Evolutionary conservation across 345 rosid genomes (phyloP).

Genomic region (Salix koriyanagi): DNA sequence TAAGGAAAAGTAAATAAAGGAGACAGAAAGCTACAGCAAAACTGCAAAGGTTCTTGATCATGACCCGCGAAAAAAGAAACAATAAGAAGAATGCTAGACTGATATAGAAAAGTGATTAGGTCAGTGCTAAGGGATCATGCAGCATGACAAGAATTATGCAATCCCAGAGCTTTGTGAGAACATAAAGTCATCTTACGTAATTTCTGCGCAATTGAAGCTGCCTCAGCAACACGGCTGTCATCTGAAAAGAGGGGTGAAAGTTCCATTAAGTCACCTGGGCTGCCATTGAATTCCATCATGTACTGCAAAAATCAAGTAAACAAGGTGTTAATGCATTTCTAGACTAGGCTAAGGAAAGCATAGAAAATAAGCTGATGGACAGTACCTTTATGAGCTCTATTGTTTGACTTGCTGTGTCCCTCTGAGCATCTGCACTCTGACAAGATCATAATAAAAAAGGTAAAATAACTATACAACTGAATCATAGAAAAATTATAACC

Average conservation of each 20-base stretch:
- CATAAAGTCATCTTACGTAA: constrained; percentile 52
- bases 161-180: not conserved
- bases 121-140: not conserved
- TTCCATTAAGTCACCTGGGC: constrained; percentile 98
- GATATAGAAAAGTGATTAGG: not conserved
- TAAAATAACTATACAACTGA: constrained; percentile 1
- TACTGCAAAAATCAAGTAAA: constrained; percentile 52
- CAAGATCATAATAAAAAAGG: constrained; percentile 12
- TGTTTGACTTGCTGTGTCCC: constrained; percentile 96
- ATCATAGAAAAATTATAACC: not conserved
- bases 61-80: not conserved
- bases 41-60: not conserved
- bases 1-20: not conserved
- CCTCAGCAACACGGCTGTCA: constrained; percentile 98
- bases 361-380: constrained; percentile 12
- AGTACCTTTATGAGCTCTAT: constrained; percentile 94
- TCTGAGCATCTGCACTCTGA: constrained; percentile 99
- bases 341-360: not conserved
- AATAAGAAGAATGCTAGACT: not conserved
- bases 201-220: constrained; percentile 98
- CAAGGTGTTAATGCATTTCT: constrained; percentile 14
- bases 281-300: constrained; percentile 96
- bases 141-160: constrained; percentile 1
- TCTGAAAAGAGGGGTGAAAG: constrained; percentile 97
- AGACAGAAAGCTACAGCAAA: not conserved